Evolutionary conservation across 202 grass and related monocot species (phyloP).

Genomic region (Carex arenaria): DNA sequence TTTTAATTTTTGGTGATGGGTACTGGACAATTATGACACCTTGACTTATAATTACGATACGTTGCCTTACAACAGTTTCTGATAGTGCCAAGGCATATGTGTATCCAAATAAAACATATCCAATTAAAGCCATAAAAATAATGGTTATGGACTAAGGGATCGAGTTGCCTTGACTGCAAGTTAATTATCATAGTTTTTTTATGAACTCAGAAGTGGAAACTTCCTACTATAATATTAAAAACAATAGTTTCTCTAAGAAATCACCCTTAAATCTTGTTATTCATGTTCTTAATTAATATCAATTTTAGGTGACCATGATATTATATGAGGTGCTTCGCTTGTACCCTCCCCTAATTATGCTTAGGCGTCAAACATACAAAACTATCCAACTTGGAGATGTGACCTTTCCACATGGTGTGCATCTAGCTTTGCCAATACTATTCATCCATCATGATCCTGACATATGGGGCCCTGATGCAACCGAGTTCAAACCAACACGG

Average conservation of each 20-base stretch:
- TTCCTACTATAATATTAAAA: neutral
- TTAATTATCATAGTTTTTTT: neutral
- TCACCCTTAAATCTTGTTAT: neutral
- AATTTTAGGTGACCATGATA: conserved; percentile 50
- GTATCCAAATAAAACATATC: too few relatives aligned
- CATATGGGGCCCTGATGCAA: conserved; percentile 45
- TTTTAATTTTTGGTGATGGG: too few relatives aligned
- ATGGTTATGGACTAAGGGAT: too few relatives aligned
- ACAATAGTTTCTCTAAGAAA: neutral
- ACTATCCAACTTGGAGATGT: conserved; percentile 43
- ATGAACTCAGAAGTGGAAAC: neutral
- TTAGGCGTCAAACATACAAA: conserved; percentile 35
- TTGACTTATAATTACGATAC: too few relatives aligned
- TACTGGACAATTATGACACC: too few relatives aligned
- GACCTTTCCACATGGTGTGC: conserved; percentile 42
- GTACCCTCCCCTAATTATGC: conserved; percentile 37
- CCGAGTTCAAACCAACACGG: conserved; percentile 61
- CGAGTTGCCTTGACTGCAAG: too few relatives aligned
- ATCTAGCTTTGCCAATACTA: conserved; percentile 35
- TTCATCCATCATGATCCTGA: conserved; percentile 41
- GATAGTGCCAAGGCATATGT: too few relatives aligned
- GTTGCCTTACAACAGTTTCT: neutral
- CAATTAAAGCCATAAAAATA: too few relatives aligned
- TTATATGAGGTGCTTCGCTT: conserved; percentile 62
- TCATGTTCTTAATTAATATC: neutral